phyloP scores from a whole-genome alignment of 257 asterid species.

The Voacanga thouarsii region DNA sequence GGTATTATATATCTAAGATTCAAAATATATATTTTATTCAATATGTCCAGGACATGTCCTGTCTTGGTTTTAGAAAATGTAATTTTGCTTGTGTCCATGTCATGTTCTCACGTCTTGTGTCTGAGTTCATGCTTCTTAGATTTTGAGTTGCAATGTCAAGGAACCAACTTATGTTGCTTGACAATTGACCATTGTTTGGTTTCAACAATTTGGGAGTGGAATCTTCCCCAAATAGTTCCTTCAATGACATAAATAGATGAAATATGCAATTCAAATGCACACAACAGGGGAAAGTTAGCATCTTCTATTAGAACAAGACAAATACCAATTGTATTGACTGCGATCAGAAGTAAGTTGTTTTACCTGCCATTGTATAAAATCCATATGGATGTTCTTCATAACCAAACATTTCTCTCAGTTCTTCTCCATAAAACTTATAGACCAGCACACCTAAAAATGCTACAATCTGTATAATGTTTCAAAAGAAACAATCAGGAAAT shows the following conservation, averaged over 20 bases:
- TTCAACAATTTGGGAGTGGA: not conserved
- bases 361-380: conserved; percentile 96
- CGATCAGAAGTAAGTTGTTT: conserved; percentile 16
- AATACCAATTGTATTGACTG: not conserved
- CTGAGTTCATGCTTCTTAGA: not conserved
- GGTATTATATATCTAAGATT: too few relatives aligned
- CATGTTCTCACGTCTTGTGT: not conserved
- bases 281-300: not conserved
- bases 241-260: not conserved
- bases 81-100: not conserved
- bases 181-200: not conserved
- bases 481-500: not conserved
- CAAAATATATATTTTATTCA: not conserved
- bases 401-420: conserved; percentile 97
- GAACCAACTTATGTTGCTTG: not conserved
- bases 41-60: not conserved
- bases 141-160: not conserved
- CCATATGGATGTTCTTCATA: conserved; percentile 98
- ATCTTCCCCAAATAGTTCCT: not conserved
- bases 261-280: not conserved
- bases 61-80: not conserved
- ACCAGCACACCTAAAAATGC: conserved; percentile 92
- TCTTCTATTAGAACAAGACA: not conserved
- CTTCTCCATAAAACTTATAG: conserved; percentile 93
- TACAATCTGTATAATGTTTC: conserved; percentile 67